phyloP scores from a whole-genome alignment of 2,329 filamentous ascomycete species.

The Stachybotrys chlorohalonatus region DNA sequence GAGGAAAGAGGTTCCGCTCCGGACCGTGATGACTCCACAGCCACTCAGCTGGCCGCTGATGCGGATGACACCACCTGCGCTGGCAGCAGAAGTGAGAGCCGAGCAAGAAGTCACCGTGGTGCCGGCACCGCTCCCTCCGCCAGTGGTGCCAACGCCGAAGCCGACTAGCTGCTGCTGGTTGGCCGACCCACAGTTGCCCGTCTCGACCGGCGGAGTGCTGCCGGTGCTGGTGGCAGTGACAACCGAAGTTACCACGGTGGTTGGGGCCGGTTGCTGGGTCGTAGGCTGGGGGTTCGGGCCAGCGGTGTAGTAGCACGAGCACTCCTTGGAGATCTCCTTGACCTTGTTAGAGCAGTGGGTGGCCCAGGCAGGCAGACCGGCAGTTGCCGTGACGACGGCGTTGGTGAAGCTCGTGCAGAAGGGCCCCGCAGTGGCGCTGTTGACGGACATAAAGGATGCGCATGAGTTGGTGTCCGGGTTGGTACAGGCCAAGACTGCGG shows the following conservation, averaged over 20 bases:
- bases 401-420: constrained; percentile 10
- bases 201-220: not conserved
- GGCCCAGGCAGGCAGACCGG: constrained; percentile 18
- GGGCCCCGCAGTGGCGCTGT: constrained; percentile 6
- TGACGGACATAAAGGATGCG: constrained; percentile 9
- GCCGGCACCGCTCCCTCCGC: constrained; percentile 31
- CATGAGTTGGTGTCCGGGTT: constrained; percentile 11
- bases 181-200: constrained; percentile 8
- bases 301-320: constrained; percentile 16
- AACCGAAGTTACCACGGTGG: not conserved
- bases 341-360: constrained; percentile 16
- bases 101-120: constrained; percentile 36
- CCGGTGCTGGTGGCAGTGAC: not conserved
- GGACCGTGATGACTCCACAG: constrained; percentile 29
- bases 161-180: constrained; percentile 10
- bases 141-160: constrained; percentile 31
- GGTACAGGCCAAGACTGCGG: constrained; percentile 10
- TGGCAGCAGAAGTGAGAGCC: constrained; percentile 26
- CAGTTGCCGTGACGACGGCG: constrained; percentile 12
- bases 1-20: constrained; percentile 38
- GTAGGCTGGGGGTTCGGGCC: constrained; percentile 2
- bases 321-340: constrained; percentile 20
- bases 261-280: not conserved
- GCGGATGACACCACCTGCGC: constrained; percentile 30
- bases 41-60: constrained; percentile 31